phyloP scores from a whole-genome alignment of 129 eudicot species.

The Flaveria robusta region DNA sequence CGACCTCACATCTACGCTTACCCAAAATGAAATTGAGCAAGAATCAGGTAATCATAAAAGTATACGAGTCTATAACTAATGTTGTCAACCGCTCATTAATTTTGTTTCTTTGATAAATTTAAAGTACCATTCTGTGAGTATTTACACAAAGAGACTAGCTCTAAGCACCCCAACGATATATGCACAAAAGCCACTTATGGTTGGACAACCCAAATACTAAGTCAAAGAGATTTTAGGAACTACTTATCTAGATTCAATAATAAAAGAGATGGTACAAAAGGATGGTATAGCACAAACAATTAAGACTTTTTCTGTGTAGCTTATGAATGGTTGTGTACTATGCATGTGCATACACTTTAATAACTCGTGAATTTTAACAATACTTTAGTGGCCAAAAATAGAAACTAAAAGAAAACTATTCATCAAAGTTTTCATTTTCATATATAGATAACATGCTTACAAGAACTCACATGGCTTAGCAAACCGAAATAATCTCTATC shows the following conservation, averaged over 20 bases:
- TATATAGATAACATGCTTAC: background rate
- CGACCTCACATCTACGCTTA: too few relatives aligned
- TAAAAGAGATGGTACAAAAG: constrained; percentile 13
- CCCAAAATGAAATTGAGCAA: too few relatives aligned
- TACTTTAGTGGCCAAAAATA: background rate
- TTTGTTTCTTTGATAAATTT: background rate
- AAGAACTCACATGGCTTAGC: constrained; percentile 22
- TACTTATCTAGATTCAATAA: constrained; percentile 13
- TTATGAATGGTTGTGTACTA: constrained; percentile 19
- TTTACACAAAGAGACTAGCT: constrained; percentile 16
- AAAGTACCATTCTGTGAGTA: background rate
- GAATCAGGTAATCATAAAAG: too few relatives aligned
- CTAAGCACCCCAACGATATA: background rate
- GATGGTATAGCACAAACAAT: constrained; percentile 10
- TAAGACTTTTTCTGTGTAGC: constrained; percentile 8
- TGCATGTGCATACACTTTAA: constrained; percentile 20
- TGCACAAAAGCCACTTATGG: too few relatives aligned
- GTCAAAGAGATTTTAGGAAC: too few relatives aligned
- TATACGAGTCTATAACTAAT: too few relatives aligned
- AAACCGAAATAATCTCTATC: constrained; percentile 14
- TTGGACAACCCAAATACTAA: too few relatives aligned
- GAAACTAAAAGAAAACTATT: too few relatives aligned
- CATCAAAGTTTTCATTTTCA: too few relatives aligned
- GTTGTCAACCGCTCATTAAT: constrained; percentile 5
- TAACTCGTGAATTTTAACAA: background rate